phyloP scores from a whole-genome alignment of 2,329 filamentous ascomycete species.

The Neocatenulostroma microsporum region DNA sequence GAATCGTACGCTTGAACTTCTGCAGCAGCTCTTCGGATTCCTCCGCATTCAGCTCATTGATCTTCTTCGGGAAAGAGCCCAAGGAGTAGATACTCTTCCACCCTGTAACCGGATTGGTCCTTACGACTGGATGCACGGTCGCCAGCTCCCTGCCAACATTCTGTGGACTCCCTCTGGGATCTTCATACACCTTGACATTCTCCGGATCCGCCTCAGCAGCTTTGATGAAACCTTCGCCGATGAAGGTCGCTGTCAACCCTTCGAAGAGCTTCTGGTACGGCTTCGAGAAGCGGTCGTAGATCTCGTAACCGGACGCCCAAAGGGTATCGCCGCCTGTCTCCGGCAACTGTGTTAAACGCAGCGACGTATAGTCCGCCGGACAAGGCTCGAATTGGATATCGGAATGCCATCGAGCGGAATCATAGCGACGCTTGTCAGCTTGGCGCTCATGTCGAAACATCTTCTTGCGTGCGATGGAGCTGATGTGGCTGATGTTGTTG shows the following conservation, averaged over 20 bases:
- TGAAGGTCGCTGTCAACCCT: conserved; percentile 47
- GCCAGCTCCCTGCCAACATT: conserved; percentile 47
- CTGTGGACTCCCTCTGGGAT: conserved; percentile 31
- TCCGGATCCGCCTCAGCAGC: conserved; percentile 36
- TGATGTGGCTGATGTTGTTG: conserved; percentile 57
- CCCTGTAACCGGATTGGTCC: conserved; percentile 55
- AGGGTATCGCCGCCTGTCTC: conserved; percentile 49
- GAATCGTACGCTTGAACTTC: conserved; percentile 43
- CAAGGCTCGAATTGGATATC: conserved; percentile 60
- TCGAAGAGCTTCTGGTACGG: conserved; percentile 54
- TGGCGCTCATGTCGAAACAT: conserved; percentile 36
- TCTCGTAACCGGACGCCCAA: conserved; percentile 60
- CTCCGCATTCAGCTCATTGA: conserved; percentile 36
- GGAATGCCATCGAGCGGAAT: conserved; percentile 48
- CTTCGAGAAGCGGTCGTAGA: conserved; percentile 56
- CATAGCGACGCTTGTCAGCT: conserved; percentile 35
- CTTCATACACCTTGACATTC: conserved; percentile 30
- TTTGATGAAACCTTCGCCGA: conserved; percentile 28
- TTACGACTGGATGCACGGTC: conserved; percentile 47
- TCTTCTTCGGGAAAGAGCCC: conserved; percentile 25
- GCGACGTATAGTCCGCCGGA: conserved; percentile 55
- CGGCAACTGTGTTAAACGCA: conserved; percentile 52
- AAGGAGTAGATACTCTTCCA: conserved; percentile 52
- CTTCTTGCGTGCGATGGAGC: conserved; percentile 48
- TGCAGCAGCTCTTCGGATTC: conserved; percentile 38